A percentile compares a stretch with the other conserved stretches of the same genome.
Evolutionary conservation across 371 early-diverging fungal species (phyloP).

Genomic region (Syncephalastrum racemosum): DNA sequence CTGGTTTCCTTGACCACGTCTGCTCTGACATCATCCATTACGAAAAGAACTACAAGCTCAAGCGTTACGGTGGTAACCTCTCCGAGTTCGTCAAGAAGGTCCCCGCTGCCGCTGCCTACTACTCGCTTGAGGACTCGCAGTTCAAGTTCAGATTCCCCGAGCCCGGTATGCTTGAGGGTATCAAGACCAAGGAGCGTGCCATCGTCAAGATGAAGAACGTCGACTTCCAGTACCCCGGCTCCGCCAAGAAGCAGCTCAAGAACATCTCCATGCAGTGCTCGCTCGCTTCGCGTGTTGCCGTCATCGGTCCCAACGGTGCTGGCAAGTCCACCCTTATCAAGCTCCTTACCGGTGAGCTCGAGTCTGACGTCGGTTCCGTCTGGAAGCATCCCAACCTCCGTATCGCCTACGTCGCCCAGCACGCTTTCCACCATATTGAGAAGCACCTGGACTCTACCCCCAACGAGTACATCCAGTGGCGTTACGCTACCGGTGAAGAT

Average conservation of each 20-base stretch:
- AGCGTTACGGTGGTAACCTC: constrained; percentile 81
- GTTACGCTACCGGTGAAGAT: constrained; percentile 70
- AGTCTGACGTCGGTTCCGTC: constrained; percentile 37
- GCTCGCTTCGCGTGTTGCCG: constrained; percentile 67
- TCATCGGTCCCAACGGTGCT: constrained; percentile 76
- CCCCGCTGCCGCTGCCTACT: constrained; percentile 79
- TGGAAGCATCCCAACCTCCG: constrained; percentile 65
- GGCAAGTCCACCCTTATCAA: constrained; percentile 78
- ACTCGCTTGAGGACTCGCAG: constrained; percentile 58
- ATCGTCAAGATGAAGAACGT: constrained; percentile 65
- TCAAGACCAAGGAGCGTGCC: constrained; percentile 73
- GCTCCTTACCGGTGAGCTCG: constrained; percentile 69
- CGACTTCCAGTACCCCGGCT: constrained; percentile 70
- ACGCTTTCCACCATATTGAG: constrained; percentile 78
- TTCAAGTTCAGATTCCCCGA: constrained; percentile 66
- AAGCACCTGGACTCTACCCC: constrained; percentile 67
- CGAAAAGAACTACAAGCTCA: constrained; percentile 68
- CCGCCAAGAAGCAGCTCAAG: constrained; percentile 48
- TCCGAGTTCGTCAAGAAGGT: constrained; percentile 77
- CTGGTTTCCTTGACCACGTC: constrained; percentile 81
- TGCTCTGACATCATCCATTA: constrained; percentile 84
- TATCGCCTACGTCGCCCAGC: constrained; percentile 80
- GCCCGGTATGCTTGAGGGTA: constrained; percentile 71
- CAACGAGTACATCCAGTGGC: constrained; percentile 73
- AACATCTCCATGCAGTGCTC: constrained; percentile 64